Evolutionary conservation across 1,284 basidiomycete species (phyloP).

Genomic region (Ceratobasidium sp.): DNA sequence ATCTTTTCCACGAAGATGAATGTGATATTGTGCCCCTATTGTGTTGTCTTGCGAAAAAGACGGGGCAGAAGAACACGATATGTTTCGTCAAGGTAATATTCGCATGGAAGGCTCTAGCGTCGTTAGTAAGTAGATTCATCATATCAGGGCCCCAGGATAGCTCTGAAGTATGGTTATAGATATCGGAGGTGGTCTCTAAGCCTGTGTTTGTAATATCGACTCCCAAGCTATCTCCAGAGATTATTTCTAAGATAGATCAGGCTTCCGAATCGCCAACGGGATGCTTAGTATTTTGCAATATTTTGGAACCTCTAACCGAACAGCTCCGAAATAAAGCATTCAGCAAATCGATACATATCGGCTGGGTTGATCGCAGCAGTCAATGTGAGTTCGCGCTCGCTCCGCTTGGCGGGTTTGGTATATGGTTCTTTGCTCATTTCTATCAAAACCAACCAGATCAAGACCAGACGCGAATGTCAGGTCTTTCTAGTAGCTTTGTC

Average conservation of each 20-base stretch:
- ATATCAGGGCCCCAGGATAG: neutral
- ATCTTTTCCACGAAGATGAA: neutral
- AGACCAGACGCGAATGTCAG: neutral
- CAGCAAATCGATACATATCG: constrained; percentile 8
- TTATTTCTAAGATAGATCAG: neutral
- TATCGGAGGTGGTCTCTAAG: neutral
- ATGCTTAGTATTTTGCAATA: constrained; percentile 2
- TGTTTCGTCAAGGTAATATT: constrained; percentile 25
- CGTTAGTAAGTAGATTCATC: neutral
- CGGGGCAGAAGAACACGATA: constrained; percentile 4
- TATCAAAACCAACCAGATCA: neutral
- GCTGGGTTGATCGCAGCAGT: neutral
- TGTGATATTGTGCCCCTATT: constrained; percentile 14
- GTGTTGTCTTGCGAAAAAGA: neutral
- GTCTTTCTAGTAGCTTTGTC: neutral
- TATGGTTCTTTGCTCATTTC: neutral
- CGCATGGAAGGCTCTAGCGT: neutral
- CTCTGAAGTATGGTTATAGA: neutral
- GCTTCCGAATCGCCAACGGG: constrained; percentile 1
- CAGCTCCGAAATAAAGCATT: neutral
- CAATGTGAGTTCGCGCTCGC: constrained; percentile 37
- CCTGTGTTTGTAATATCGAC: neutral
- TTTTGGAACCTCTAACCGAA: neutral
- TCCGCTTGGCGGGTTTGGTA: too few relatives aligned
- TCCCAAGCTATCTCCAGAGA: neutral